phyloP scores from a whole-genome alignment of 352 stramenopile genomes.

The Globisporangium middletonii region DNA sequence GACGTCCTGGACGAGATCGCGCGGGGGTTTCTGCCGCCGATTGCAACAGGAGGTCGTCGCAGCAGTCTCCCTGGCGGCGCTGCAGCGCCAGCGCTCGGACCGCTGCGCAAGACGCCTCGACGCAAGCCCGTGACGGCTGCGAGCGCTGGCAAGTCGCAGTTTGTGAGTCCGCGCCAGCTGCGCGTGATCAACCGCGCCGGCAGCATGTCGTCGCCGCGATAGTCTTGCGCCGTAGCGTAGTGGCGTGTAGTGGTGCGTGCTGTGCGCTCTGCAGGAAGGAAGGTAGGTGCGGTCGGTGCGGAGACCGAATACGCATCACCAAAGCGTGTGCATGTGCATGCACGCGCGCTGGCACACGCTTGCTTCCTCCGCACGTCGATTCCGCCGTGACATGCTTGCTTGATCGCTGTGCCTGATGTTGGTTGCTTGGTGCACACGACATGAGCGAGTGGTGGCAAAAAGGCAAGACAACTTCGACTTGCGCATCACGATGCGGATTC shows the following conservation, averaged over 20 bases:
- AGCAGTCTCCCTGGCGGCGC: background rate
- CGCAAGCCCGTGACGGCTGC: slow-evolving; percentile 37
- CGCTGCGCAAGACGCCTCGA: slow-evolving; percentile 40
- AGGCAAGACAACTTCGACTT: background rate
- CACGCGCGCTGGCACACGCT: no score
- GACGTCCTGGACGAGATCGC: slow-evolving; percentile 37
- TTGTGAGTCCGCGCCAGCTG: slow-evolving; percentile 37
- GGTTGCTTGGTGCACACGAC: background rate
- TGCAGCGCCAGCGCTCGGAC: slow-evolving; percentile 4
- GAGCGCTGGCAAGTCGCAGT: slow-evolving; percentile 31
- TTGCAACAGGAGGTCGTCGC: slow-evolving; percentile 8
- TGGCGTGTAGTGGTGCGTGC: no score
- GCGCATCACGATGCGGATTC: background rate
- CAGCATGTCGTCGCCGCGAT: slow-evolving; percentile 7
- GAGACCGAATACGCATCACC: no score
- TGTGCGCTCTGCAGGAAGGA: background rate
- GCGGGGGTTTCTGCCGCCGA: slow-evolving; percentile 27
- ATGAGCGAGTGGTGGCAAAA: no score
- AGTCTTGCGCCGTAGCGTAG: background rate
- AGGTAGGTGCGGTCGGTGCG: no score
- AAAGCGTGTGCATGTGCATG: no score
- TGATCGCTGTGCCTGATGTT: no score
- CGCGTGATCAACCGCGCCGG: slow-evolving; percentile 20
- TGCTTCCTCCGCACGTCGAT: background rate
- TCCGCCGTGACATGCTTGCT: background rate